Evolutionary conservation across 352 stramenopile species (phyloP).

Genomic region (Halophytophthora polymorphica): DNA sequence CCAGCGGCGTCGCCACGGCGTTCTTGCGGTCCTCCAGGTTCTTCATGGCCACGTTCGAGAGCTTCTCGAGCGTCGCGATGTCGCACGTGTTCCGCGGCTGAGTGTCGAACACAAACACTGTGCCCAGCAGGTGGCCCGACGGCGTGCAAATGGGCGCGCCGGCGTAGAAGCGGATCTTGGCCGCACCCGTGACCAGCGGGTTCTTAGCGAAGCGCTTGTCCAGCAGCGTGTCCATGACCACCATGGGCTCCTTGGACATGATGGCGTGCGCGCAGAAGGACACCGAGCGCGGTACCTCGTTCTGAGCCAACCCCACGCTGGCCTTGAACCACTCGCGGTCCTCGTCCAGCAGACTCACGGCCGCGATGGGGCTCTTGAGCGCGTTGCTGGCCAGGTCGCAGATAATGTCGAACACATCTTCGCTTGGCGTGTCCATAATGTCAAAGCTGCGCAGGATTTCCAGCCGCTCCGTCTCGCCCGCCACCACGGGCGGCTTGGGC

Average conservation of each 20-base stretch:
- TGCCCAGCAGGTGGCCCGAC: constrained; percentile 78
- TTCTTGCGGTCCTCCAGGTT: constrained; percentile 90
- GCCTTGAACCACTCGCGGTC: constrained; percentile 89
- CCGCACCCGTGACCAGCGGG: constrained; percentile 74
- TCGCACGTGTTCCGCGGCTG: constrained; percentile 83
- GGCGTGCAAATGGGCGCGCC: constrained; percentile 80
- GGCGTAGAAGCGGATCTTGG: constrained; percentile 87
- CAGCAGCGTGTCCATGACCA: constrained; percentile 82
- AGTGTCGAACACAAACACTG: constrained; percentile 87
- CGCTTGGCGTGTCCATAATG: constrained; percentile 84
- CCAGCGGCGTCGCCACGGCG: constrained; percentile 61
- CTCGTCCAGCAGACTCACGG: constrained; percentile 81
- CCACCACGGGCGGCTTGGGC: constrained; percentile 77
- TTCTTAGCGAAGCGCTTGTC: constrained; percentile 88
- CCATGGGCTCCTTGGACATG: constrained; percentile 89
- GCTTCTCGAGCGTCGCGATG: constrained; percentile 83
- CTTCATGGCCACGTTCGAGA: constrained; percentile 89
- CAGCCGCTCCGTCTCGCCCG: constrained; percentile 65
- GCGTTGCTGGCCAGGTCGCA: constrained; percentile 85
- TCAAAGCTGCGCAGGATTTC: constrained; percentile 80
- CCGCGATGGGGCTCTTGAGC: constrained; percentile 83
- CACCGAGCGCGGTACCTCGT: constrained; percentile 84
- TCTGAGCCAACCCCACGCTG: constrained; percentile 79
- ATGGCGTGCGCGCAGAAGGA: constrained; percentile 86
- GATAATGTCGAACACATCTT: constrained; percentile 89